Conservation (phyloP, 768 basidiomycete species). For the Termitomyces sp. region DNA sequence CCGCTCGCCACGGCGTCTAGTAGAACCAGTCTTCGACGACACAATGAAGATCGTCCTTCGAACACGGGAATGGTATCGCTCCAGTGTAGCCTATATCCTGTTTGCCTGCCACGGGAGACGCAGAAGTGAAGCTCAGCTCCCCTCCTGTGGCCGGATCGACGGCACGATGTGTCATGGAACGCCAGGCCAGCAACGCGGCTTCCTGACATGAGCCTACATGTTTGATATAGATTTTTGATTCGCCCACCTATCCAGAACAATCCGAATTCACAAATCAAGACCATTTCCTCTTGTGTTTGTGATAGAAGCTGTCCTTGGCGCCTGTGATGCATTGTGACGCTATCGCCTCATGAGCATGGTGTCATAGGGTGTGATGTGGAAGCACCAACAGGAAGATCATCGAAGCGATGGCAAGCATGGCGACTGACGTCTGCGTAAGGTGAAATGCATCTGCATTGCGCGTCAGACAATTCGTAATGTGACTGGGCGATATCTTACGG, state of each 20-base stretch:
- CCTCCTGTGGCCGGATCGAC: conserved; percentile 17
- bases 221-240: neutral
- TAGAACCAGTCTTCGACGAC: conserved; percentile 44
- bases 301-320: conserved; percentile 55
- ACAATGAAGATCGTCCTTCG: conserved; percentile 56
- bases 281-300: conserved; percentile 66
- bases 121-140: conserved; percentile 10
- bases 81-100: conserved; percentile 15
- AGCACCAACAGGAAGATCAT: conserved; percentile 58
- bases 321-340: conserved; percentile 64
- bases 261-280: conserved; percentile 65
- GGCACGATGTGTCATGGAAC: conserved; percentile 26
- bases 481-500: conserved; percentile 24
- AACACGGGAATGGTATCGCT: conserved; percentile 45
- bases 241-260: conserved; percentile 72
- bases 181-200: conserved; percentile 41
- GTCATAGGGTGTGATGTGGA: neutral
- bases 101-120: conserved; percentile 3
- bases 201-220: neutral
- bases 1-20: neutral
- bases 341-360: conserved; percentile 19
- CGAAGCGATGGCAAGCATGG: conserved; percentile 58
- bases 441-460: conserved; percentile 48
- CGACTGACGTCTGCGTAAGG: conserved; percentile 69
- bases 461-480: neutral